Evolutionary conservation across 2,329 filamentous ascomycete species (phyloP).

Genomic region (Penicillium sp.): DNA sequence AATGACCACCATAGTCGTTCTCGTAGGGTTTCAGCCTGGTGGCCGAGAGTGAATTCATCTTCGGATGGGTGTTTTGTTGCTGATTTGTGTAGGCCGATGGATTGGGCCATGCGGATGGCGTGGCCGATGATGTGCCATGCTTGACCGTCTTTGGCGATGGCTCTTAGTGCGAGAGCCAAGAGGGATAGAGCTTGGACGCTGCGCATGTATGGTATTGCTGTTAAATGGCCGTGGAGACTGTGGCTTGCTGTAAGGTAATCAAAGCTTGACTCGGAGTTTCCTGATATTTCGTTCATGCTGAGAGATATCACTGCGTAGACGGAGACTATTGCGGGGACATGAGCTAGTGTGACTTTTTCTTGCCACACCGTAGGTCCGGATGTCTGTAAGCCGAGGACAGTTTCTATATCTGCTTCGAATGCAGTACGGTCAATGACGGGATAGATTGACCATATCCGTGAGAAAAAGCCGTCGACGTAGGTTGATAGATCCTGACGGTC

Average conservation of each 20-base stretch:
- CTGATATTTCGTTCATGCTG: slow-evolving; percentile 2
- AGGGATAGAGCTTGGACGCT: slow-evolving; percentile 4
- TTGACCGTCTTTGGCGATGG: slow-evolving; percentile 3
- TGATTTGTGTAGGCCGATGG: slow-evolving; percentile 4
- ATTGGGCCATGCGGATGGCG: slow-evolving; percentile 5
- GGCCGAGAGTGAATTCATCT: background rate
- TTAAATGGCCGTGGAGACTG: slow-evolving; percentile 4
- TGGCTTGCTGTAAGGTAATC: slow-evolving; percentile 4
- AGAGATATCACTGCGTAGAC: slow-evolving; percentile 3
- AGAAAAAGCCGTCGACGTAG: slow-evolving; percentile 1
- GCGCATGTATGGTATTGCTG: background rate
- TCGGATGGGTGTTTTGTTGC: background rate
- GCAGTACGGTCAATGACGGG: background rate
- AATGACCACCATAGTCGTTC: slow-evolving; percentile 9
- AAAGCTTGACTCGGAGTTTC: background rate
- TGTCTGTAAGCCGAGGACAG: background rate
- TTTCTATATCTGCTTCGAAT: background rate
- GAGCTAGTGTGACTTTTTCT: background rate
- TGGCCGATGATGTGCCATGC: slow-evolving; percentile 8
- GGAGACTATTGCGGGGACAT: background rate
- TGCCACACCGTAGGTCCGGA: background rate
- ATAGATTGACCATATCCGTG: background rate
- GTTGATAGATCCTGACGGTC: background rate
- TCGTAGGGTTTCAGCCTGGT: background rate
- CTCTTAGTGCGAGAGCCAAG: background rate